Conservation (phyloP, 306 rosid genomes). For the Ochetophila trinervis region DNA sequence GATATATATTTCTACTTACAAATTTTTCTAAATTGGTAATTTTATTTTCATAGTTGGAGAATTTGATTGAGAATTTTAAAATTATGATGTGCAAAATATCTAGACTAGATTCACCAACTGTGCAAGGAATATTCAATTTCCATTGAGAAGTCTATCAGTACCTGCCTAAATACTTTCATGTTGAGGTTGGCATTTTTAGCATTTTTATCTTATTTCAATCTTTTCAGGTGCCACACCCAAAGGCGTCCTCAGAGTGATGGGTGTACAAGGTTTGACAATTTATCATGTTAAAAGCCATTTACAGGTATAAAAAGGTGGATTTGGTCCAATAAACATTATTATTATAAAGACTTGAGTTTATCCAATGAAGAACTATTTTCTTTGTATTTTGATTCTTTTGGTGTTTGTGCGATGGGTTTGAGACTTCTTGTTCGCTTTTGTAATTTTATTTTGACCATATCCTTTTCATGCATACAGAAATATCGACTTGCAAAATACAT, state of each 20-base stretch:
- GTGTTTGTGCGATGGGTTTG: constrained; percentile 11
- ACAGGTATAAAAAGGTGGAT: constrained; percentile 49
- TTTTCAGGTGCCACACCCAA: constrained; percentile 93
- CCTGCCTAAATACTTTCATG: constrained; percentile 7
- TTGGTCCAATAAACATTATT: not conserved
- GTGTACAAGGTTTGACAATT: constrained; percentile 92
- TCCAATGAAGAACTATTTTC: not conserved
- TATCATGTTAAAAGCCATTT: constrained; percentile 98
- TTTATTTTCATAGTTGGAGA: not conserved
- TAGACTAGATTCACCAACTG: constrained; percentile 19
- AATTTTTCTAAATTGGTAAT: too few species aligned
- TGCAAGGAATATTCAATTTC: constrained; percentile 21
- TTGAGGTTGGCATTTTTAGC: not conserved
- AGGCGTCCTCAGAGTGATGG: constrained; percentile 98
- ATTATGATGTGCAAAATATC: constrained; percentile 11
- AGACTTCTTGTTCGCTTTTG: constrained; percentile 7
- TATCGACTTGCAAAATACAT: constrained; percentile 94
- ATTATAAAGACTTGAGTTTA: constrained; percentile 12
- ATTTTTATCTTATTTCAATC: not conserved
- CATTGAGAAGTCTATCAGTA: constrained; percentile 16
- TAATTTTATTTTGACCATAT: constrained; percentile 23
- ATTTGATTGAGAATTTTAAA: constrained; percentile 2
- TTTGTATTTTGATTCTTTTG: not conserved
- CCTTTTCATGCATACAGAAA: constrained; percentile 60
- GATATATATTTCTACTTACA: not conserved